Conservation (phyloP, 805 yeast species). For the Metschnikowia baotianmanensis region DNA sequence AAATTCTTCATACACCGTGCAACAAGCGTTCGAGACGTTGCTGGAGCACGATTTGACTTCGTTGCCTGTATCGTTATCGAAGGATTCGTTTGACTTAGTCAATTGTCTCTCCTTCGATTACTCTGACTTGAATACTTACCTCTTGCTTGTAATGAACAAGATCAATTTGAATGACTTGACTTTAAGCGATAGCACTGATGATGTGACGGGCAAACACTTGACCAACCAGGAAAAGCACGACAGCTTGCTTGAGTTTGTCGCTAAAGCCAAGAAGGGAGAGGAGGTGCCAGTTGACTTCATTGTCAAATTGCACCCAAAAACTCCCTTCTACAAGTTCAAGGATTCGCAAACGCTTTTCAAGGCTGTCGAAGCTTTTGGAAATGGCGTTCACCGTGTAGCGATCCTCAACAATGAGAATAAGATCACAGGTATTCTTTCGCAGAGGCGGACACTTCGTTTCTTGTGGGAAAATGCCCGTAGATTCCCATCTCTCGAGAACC, state of each 20-base stretch:
- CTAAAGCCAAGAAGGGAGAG: slow-evolving; percentile 77
- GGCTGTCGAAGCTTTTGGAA: slow-evolving; percentile 86
- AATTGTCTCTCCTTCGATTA: slow-evolving; percentile 87
- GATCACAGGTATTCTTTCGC: slow-evolving; percentile 84
- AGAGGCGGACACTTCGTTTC: slow-evolving; percentile 79
- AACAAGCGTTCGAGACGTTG: slow-evolving; percentile 81
- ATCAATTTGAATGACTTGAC: slow-evolving; percentile 39
- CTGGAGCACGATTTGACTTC: slow-evolving; percentile 74
- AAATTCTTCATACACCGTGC: slow-evolving; percentile 68
- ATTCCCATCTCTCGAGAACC: slow-evolving; percentile 76
- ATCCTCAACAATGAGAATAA: slow-evolving; percentile 47
- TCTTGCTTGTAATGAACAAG: slow-evolving; percentile 80
- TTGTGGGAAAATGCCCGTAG: slow-evolving; percentile 91
- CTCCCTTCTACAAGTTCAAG: slow-evolving; percentile 77
- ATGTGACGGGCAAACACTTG: slow-evolving; percentile 15
- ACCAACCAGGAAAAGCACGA: slow-evolving; percentile 33
- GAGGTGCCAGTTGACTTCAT: slow-evolving; percentile 92
- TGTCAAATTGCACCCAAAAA: slow-evolving; percentile 78
- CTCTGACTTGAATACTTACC: slow-evolving; percentile 83
- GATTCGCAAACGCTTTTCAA: slow-evolving; percentile 65
- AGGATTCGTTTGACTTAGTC: slow-evolving; percentile 41
- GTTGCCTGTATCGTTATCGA: slow-evolving; percentile 60
- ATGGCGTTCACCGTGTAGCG: slow-evolving; percentile 93
- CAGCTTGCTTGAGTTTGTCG: slow-evolving; percentile 41
- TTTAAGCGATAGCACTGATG: slow-evolving; percentile 22